Base-by-base conservation (phyloP, 176 grass and related monocot species). In the Echinochloa phyllopogon region DNA sequence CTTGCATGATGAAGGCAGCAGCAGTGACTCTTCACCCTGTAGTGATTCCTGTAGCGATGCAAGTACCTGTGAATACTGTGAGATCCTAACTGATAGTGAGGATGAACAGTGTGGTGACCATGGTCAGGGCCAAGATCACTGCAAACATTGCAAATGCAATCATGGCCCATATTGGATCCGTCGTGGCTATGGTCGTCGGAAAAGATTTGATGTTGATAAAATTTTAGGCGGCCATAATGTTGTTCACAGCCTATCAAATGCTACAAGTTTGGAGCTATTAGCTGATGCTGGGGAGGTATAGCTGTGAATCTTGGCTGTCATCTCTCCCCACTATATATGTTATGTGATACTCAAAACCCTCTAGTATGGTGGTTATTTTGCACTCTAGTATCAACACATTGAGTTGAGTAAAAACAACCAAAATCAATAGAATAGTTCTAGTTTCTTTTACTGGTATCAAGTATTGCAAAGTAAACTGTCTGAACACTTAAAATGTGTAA, bases 201-300 rank as follows among this genome's bases (percentile, higher is more conserved):
- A 37, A 5, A 27, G 20, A 67, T 52, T n/a, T 36, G 33, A 43
- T 75, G 72, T 6, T 17, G 63, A 29, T 23, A n/a, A 58, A 69
- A 33, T 85, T 69, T 37, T 49, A 16, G 76, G 84, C 64, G 76
- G 84, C 4, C 43, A 86, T 33, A 79, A 72, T 33, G 33, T 53
- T 60, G 56, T 79, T 9, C 15, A 5, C 56, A 79, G 29, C 67
- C 6, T 79, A 4, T 72, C 56, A 16, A 79, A 86, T 72, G 76
- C 67, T 40, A 64, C n/a, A 72, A 72, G 33, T 52, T 50, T 86
- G 56, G 76, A 79, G 67, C 66, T 86, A 38, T 51, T 86, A n/a
- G 84, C 55, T 72, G 65, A 40, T 72, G 53, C 20, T 45, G 43
- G 55, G 40, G 84, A 86, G 84, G 65, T 86, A 86, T 71, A 70